Evolutionary conservation across 2,329 filamentous ascomycete genomes (phyloP).

Genomic region (Sodiomyces alkalinus): DNA sequence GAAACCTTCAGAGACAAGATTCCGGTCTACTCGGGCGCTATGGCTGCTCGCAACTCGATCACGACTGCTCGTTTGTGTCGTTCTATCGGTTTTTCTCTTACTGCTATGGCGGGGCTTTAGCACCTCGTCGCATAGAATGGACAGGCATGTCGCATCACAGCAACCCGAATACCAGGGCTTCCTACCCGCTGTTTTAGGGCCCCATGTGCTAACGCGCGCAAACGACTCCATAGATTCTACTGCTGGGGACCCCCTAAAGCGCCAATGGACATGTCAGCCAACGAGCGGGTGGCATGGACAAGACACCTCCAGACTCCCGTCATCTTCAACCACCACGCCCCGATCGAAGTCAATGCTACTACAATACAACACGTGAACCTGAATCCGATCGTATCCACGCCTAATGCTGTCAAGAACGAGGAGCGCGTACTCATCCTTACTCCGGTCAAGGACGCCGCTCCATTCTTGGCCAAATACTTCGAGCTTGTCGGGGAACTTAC

Average conservation of each 20-base stretch:
- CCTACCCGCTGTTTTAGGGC: slow-evolving; percentile 1
- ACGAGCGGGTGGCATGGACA: slow-evolving; percentile 83
- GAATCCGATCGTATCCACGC: slow-evolving; percentile 69
- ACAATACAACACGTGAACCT: slow-evolving; percentile 71
- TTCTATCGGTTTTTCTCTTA: slow-evolving; percentile 53
- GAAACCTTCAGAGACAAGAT: no score
- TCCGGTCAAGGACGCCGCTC: slow-evolving; percentile 76
- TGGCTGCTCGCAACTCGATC: slow-evolving; percentile 59
- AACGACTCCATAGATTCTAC: slow-evolving; percentile 87
- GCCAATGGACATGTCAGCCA: slow-evolving; percentile 88
- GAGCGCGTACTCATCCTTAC: slow-evolving; percentile 87
- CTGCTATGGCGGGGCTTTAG: slow-evolving; percentile 81
- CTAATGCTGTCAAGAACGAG: slow-evolving; percentile 61
- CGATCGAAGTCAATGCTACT: slow-evolving; percentile 68
- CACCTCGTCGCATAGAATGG: slow-evolving; percentile 70
- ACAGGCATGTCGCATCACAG: slow-evolving; percentile 48
- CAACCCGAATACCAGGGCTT: background rate
- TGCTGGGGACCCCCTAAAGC: slow-evolving; percentile 92
- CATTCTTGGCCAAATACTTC: slow-evolving; percentile 77
- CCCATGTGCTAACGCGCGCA: background rate
- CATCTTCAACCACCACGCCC: slow-evolving; percentile 87
- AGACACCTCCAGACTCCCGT: slow-evolving; percentile 83
- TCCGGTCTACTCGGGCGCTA: slow-evolving; percentile 60
- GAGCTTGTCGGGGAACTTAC: slow-evolving; percentile 79
- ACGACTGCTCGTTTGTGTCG: slow-evolving; percentile 61